phyloP scores from a whole-genome alignment of 257 asterid genomes.

The Echium plantagineum region DNA sequence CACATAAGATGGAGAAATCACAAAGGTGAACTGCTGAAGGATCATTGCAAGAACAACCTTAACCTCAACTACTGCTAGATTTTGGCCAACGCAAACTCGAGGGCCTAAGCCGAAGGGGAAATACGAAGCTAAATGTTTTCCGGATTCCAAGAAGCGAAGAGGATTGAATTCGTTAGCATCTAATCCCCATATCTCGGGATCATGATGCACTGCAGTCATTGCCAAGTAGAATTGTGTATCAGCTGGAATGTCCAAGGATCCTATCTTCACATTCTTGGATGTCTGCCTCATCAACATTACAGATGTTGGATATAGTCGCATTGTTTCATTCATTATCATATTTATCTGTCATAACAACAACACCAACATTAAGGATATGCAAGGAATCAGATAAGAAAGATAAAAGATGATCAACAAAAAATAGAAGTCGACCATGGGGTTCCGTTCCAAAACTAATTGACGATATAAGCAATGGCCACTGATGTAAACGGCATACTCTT shows the following conservation, averaged over 20 bases:
- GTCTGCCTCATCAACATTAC: constrained; percentile 34
- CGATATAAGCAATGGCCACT: too few species aligned
- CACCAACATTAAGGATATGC: background rate
- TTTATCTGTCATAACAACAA: constrained; percentile 27
- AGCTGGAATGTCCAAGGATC: constrained; percentile 42
- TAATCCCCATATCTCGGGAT: constrained; percentile 52
- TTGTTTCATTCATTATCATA: constrained; percentile 58
- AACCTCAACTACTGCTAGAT: constrained; percentile 28
- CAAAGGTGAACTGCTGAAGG: constrained; percentile 13
- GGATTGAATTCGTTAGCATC: constrained; percentile 58
- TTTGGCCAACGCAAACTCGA: constrained; percentile 28
- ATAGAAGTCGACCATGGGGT: too few species aligned
- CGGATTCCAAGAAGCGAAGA: constrained; percentile 28
- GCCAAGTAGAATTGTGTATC: constrained; percentile 40
- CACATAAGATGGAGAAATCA: constrained; percentile 26
- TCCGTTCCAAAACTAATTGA: too few species aligned
- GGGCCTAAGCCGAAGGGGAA: constrained; percentile 51
- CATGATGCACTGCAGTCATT: constrained; percentile 50
- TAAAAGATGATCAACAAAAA: background rate
- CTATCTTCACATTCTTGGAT: constrained; percentile 29
- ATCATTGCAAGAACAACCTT: constrained; percentile 26
- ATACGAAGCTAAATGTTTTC: constrained; percentile 45
- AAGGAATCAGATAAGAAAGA: background rate
- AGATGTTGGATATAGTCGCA: constrained; percentile 55
- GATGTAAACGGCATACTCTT: too few species aligned